A percentile compares a stretch with the other conserved stretches of the same genome.
Conservation (phyloP, 2,329 filamentous ascomycete genomes). For the Neofusicoccum laricinum region DNA sequence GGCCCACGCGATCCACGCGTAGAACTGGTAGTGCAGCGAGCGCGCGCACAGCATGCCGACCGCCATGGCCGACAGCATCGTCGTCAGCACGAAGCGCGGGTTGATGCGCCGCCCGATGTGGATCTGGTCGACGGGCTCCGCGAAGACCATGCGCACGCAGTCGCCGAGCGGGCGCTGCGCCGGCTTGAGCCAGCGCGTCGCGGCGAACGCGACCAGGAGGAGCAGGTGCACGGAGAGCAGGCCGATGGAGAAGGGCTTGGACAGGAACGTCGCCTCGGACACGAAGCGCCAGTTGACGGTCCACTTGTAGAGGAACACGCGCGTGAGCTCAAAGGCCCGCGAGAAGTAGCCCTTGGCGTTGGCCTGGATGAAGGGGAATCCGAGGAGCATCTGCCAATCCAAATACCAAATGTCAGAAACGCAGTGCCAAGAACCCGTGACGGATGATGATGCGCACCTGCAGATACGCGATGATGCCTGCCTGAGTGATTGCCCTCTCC, state of each 20-base stretch:
- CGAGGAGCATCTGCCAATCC: constrained; percentile 47
- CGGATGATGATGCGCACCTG: constrained; percentile 59
- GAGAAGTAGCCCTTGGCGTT: constrained; percentile 71
- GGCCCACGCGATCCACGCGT: constrained; percentile 84
- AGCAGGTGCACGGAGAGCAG: constrained; percentile 65
- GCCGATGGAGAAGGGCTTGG: constrained; percentile 62
- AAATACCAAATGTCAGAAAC: not conserved
- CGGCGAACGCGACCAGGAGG: constrained; percentile 65
- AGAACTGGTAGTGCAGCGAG: constrained; percentile 94
- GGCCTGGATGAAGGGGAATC: constrained; percentile 65
- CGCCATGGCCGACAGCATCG: constrained; percentile 70
- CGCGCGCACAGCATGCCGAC: constrained; percentile 83
- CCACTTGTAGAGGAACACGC: constrained; percentile 95
- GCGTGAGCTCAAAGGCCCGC: constrained; percentile 84
- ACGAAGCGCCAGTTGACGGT: constrained; percentile 98
- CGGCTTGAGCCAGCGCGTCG: constrained; percentile 70
- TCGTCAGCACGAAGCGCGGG: constrained; percentile 71
- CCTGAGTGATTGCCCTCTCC: constrained; percentile 62
- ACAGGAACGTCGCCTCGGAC: constrained; percentile 77
- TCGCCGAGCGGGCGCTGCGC: constrained; percentile 56
- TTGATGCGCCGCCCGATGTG: constrained; percentile 60
- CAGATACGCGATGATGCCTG: constrained; percentile 69
- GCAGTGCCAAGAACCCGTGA: too few relatives aligned
- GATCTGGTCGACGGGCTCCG: constrained; percentile 48
- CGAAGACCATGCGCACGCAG: constrained; percentile 51